Evolutionary conservation across 176 grass and related monocot genomes (phyloP), one percentile per base, ranked within the genome.

Genomic region (Carex littledalei): DNA sequence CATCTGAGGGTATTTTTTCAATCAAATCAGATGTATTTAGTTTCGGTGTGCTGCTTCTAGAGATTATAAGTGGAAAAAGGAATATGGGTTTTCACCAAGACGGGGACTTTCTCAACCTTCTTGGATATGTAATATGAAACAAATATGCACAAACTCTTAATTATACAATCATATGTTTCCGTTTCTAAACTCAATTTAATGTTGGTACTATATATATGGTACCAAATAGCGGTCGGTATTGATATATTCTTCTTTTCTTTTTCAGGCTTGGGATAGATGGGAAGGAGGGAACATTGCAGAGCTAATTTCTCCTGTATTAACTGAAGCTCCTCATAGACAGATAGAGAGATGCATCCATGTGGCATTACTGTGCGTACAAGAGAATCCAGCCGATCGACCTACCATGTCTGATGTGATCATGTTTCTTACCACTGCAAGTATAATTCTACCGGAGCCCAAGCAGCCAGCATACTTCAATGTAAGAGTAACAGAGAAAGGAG

Each of bases 1-100:
- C 85, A 39, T 72, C 83, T 11, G 32, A 79, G 65, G 88, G 88
- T 47, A 20, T 63, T 37, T 90, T 87, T 63, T 90, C 88, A 16
- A 52, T 80, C 12, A 90, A 90, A 79, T 84, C 85, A 61, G 88
- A 90, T 84, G 85, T 90, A 11, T 90, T 84, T 49, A 87, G 88
- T 31, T 90, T 84, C 20, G 88, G 88, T 3, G 88, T 90, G 8
- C 16, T 90, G 17, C 37, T 90, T 39, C 35, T 90, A 32, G 88
- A 90, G 60, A 90, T 90, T 22, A 64, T 82, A 45, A 21, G 59
- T 3, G 37, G 79, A 9, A 82, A 82, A 63, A 82, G 79, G 17
- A 82, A 82, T 31, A 32, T 2, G 2, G 50, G 50, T 54, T 26
- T 79, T 15, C 58, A 49, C 35, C 59, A 74, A 21, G 50, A 82